Evolutionary conservation across 2,329 filamentous ascomycete genomes (phyloP).

Genomic region (Arthrobotrys sinensis): DNA sequence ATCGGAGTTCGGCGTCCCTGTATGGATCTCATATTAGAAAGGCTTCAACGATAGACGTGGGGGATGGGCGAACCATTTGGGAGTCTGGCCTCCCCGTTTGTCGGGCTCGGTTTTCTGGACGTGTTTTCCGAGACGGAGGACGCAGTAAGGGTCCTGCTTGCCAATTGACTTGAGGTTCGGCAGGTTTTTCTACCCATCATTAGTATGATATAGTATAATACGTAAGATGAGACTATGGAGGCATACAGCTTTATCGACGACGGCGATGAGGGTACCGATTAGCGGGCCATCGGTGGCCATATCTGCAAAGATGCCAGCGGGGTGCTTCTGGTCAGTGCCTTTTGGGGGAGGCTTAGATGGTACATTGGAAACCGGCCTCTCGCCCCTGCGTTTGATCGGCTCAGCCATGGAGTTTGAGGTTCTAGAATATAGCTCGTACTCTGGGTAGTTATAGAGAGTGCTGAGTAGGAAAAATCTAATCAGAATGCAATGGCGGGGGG

Average conservation of each 20-base stretch:
- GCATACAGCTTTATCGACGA: slow-evolving; percentile 83
- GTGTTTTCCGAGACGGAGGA: slow-evolving; percentile 92
- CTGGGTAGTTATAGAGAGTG: background rate
- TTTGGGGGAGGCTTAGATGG: slow-evolving; percentile 53
- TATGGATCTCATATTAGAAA: slow-evolving; percentile 57
- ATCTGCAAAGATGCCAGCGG: slow-evolving; percentile 64
- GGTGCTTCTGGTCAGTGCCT: slow-evolving; percentile 58
- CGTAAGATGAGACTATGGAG: background rate
- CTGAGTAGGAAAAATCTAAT: background rate
- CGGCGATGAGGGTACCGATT: slow-evolving; percentile 91
- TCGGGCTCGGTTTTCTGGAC: slow-evolving; percentile 98
- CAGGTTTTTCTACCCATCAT: slow-evolving; percentile 79
- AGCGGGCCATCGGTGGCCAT: slow-evolving; percentile 68
- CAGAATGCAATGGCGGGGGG: background rate
- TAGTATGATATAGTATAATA: background rate
- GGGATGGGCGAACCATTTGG: slow-evolving; percentile 80
- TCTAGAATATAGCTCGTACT: slow-evolving; percentile 37
- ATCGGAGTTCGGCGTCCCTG: slow-evolving; percentile 98
- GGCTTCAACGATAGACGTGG: background rate
- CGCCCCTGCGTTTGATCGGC: slow-evolving; percentile 54
- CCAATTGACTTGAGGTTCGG: slow-evolving; percentile 97
- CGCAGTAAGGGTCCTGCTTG: slow-evolving; percentile 98
- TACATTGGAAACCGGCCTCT: slow-evolving; percentile 23
- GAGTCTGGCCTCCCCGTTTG: slow-evolving; percentile 93
- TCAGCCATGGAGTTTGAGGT: slow-evolving; percentile 46